Evolutionary conservation across 305 asterid genomes (phyloP), one percentile per base, ranked within the genome.

Genomic region (Rubia balearica): DNA sequence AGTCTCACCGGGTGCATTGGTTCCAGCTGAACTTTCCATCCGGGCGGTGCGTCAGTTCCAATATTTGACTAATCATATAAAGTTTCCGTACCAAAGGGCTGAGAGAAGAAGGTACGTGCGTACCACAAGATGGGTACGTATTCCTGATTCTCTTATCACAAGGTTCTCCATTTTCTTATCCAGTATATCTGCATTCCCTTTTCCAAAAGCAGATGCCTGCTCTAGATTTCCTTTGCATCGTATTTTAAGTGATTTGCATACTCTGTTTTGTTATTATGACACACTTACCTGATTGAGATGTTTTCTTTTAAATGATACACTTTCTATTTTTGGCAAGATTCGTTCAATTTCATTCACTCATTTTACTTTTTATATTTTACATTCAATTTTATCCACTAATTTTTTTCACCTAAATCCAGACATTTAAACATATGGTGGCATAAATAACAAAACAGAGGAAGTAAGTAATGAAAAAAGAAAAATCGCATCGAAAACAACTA

Each of bases 81-180:
- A 51, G 22, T 51, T 16, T 51, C 59, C 59, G 59, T 51, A 51
- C 59, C 22, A n/a, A 51, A 14, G 38, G 22, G 22, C 9, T 5
- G 22, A 51, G 22, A 6, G 22, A 51, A n/a, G 59, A 51, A 51
- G 24, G 59, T 51, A 51, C 22, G 59, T 51, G 59, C n/a, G 59
- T 51, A 51, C 57, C 57, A 51, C 59, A 51, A 51, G 24, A 51
- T 51, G 59, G 59, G 59, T 51, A 51, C 55, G 59, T 51, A 48
- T 48, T 17, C 30, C 30, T 0, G 13, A 1, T 14, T 49, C 21
- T 49, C 57, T 0, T 13, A 48, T 48, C 55, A 48, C 14, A 48
- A 48, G 55, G 19, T 48, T 48, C 55, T 48, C 19, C 19, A 14
- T 48, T 48, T 5, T 14, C 55, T 48, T 48, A 48, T 48, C 55